Percentiles rank a stretch among this genome's conserved stretches.
Conservation (phyloP, 1,284 basidiomycete genomes). For the Hymenochaete sp. region DNA sequence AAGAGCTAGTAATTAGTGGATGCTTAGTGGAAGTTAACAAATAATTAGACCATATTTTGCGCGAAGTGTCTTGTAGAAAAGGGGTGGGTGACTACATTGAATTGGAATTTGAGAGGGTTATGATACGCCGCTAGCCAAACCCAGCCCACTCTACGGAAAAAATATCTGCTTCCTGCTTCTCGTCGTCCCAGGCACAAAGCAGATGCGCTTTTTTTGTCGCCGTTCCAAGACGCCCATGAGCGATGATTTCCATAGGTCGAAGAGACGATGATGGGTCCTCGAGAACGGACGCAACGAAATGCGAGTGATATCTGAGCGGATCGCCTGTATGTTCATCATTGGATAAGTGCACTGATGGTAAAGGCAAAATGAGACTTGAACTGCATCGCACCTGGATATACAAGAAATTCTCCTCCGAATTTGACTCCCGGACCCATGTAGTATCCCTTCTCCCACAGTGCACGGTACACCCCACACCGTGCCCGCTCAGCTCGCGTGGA, state of each 20-base stretch:
- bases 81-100: too few species aligned
- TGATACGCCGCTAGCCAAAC: constrained; percentile 66
- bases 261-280: constrained; percentile 54
- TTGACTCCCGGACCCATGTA: constrained; percentile 84
- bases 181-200: constrained; percentile 80
- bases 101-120: too few species aligned
- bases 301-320: constrained; percentile 92
- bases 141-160: constrained; percentile 89
- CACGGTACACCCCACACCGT: constrained; percentile 70
- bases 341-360: neutral
- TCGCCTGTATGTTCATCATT: constrained; percentile 53
- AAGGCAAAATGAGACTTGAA: neutral
- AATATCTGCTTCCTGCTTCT: constrained; percentile 58
- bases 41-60: too few species aligned
- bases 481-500: constrained; percentile 55
- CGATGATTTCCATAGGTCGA: constrained; percentile 86
- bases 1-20: too few species aligned
- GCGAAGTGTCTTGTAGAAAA: too few species aligned
- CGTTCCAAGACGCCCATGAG: constrained; percentile 91
- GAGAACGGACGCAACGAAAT: constrained; percentile 84
- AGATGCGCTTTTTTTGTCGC: constrained; percentile 97
- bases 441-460: constrained; percentile 73
- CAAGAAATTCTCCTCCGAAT: constrained; percentile 93
- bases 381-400: constrained; percentile 77
- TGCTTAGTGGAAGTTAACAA: too few species aligned